Percentiles rank a stretch among this genome's conserved stretches.
phyloP scores from a whole-genome alignment of 176 grass and related monocot species.

The Luzula sylvatica region DNA sequence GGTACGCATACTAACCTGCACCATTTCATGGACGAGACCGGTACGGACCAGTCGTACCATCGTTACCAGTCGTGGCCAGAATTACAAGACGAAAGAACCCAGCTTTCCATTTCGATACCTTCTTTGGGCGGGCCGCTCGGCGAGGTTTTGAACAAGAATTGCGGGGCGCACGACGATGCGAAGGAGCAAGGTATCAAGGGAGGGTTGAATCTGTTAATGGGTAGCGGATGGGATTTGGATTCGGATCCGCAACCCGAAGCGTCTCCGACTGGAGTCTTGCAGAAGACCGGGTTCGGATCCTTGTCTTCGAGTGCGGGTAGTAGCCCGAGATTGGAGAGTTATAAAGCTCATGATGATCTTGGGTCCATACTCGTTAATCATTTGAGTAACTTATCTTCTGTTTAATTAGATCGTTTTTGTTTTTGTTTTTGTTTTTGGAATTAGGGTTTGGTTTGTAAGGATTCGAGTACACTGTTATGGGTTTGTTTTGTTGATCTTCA shows the following conservation, averaged over 20 bases:
- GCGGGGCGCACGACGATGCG: background rate
- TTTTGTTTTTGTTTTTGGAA: conserved; percentile 10
- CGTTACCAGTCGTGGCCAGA: conserved; percentile 54
- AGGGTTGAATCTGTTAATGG: conserved; percentile 50
- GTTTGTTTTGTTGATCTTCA: conserved; percentile 4
- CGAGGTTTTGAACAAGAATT: conserved; percentile 44
- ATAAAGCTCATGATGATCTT: conserved; percentile 53
- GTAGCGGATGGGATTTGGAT: conserved; percentile 49
- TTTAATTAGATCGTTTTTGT: background rate
- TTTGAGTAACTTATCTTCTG: conserved; percentile 33
- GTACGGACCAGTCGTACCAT: conserved; percentile 36
- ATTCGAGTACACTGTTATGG: too few species aligned
- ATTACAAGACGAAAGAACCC: conserved; percentile 53
- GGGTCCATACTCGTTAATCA: conserved; percentile 70
- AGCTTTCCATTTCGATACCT: conserved; percentile 69
- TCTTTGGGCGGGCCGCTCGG: conserved; percentile 69
- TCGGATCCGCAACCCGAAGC: conserved; percentile 39
- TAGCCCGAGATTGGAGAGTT: conserved; percentile 66
- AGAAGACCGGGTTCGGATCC: conserved; percentile 67
- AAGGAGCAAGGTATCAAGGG: conserved; percentile 23
- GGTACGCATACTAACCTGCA: conserved; percentile 48
- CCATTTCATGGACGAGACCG: conserved; percentile 66
- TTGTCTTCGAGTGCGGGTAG: conserved; percentile 78
- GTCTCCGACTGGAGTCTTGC: conserved; percentile 71
- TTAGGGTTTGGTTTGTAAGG: conserved; percentile 1